Conservation (phyloP, 2,329 filamentous ascomycete genomes). For the Pochonia chlamydosporia region DNA sequence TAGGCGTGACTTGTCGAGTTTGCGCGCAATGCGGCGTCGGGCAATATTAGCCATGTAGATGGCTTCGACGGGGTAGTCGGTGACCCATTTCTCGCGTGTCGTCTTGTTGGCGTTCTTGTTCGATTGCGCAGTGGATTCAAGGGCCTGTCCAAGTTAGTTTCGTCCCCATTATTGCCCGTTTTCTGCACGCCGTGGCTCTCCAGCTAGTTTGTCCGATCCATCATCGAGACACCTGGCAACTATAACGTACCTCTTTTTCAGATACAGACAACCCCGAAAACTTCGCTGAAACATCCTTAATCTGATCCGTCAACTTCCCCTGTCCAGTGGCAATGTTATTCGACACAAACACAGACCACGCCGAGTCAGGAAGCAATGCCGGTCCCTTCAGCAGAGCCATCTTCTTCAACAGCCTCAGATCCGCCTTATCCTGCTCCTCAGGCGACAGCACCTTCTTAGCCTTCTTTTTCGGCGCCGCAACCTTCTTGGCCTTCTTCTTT, state of each 20-base stretch:
- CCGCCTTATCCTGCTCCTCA: slow-evolving; percentile 30
- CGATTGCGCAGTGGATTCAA: slow-evolving; percentile 25
- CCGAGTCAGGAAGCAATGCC: slow-evolving; percentile 19
- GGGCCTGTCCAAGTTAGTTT: slow-evolving; percentile 14
- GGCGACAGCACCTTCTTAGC: slow-evolving; percentile 26
- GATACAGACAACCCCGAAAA: slow-evolving; percentile 35
- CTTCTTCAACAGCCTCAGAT: slow-evolving; percentile 32
- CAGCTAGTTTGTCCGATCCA: too few relatives aligned
- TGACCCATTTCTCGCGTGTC: slow-evolving; percentile 42
- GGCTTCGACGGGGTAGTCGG: slow-evolving; percentile 30
- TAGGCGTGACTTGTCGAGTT: slow-evolving; percentile 19
- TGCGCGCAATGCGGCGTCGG: slow-evolving; percentile 34
- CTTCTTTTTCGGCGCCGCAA: slow-evolving; percentile 30
- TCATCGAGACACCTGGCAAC: too few relatives aligned
- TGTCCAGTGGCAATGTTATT: slow-evolving; percentile 20
- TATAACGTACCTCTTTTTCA: slow-evolving; percentile 39
- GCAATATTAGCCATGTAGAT: slow-evolving; percentile 43
- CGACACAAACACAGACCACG: slow-evolving; percentile 33
- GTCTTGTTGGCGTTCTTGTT: slow-evolving; percentile 37
- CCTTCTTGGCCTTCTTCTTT: slow-evolving; percentile 20
- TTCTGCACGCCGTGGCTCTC: background rate
- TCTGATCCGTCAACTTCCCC: slow-evolving; percentile 12
- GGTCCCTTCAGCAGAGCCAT: slow-evolving; percentile 36
- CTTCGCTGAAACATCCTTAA: slow-evolving; percentile 20
- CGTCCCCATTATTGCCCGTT: background rate